Evolutionary conservation across 2,329 filamentous ascomycete genomes (phyloP), one percentile per base, ranked within the genome.

Genomic region (Dothideomycetidae sp.): DNA sequence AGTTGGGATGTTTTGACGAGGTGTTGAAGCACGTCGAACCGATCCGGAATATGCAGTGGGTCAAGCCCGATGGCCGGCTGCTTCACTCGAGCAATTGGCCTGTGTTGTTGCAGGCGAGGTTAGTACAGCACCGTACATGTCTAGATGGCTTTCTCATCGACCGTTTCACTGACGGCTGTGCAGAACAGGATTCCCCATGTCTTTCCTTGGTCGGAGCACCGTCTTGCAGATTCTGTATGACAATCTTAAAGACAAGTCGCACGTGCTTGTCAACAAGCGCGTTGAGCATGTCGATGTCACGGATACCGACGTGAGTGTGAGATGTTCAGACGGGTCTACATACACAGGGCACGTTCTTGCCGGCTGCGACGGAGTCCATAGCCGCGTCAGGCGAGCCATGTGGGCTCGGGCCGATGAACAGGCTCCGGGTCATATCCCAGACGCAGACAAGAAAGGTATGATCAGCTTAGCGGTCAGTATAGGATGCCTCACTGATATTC

Each of bases 1-100:
- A 73, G 47, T 47, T 73, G 0, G 67, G 64, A 1, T 43, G 55
- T 23, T 60, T 46, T 10, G 51, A 58, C 7, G 43, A 46, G 9
- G 42, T 58, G n/a, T 43, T 50, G 18, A 32, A 18, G 1, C 48
- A 43, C 21, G 21, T 26, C 21, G 21, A 26, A n/a, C 21, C 21
- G 7, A 7, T 26, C 7, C 21, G n/a, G 7, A 26, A n/a, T n/a
- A 26, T 26, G 21, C n/a, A n/a, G n/a, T n/a, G n/a, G n/a, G n/a
- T n/a, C n/a, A n/a, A n/a, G n/a, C n/a, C n/a, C n/a, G n/a, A n/a
- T n/a, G n/a, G n/a, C n/a, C n/a, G n/a, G n/a, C n/a, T n/a, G n/a
- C n/a, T n/a, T n/a, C n/a, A n/a, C n/a, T n/a, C n/a, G n/a, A n/a
- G n/a, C n/a, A n/a, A n/a, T n/a, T n/a, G n/a, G n/a, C n/a, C n/a